Evolutionary conservation across 2,329 filamentous ascomycete genomes (phyloP), one percentile per base, ranked within the genome.

Genomic region (Truncatella angustata): DNA sequence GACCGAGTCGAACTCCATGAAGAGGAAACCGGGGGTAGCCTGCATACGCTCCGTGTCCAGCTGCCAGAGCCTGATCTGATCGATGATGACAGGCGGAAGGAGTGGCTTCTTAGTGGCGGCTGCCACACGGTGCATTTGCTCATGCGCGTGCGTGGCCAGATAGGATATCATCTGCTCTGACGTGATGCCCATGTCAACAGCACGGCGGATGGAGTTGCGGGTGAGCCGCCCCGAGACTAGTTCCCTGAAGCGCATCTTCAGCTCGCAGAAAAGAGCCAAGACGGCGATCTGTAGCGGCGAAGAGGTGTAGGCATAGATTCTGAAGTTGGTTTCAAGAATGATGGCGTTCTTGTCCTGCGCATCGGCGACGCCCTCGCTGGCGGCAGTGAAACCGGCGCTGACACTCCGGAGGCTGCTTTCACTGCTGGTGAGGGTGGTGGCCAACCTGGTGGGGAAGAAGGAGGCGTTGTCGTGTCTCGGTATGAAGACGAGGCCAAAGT

Each of bases 51-150:
- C 94, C 58, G 93, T 91, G 71, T 99, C 94, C 49, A 97, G 85
- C 74, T 99, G 93, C 94, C 94, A 99, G 18, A 99, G 82, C 2
- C 92, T 82, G 63, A 99, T 97, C 75, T 99, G 94, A 70, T 99
- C 94, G 57, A 97, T 90, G 14, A 99, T 94, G 0, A 95, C 97
- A 0, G 94, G 92, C 1, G 95, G 94, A 2, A 99, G 80, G 14
- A 96, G 83, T 2, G 92, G 88, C 56, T 78, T 78, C 63, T 81
- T 81, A 55, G 80, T 63, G 44, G 77, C 59, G 23, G 77, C 73
- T 5, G 82, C 80, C 39, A 82, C 78, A 56, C 88, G 87, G 61
- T 88, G 86, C 83, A 99, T 91, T 70, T 97, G 90, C 40, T 95
- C 91, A 72, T 99, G 94, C 0, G 94, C 94, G 71, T 99, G 93